Base-by-base conservation (phyloP, 2,329 filamentous ascomycete genomes). In the Aspergillus sp. region DNA sequence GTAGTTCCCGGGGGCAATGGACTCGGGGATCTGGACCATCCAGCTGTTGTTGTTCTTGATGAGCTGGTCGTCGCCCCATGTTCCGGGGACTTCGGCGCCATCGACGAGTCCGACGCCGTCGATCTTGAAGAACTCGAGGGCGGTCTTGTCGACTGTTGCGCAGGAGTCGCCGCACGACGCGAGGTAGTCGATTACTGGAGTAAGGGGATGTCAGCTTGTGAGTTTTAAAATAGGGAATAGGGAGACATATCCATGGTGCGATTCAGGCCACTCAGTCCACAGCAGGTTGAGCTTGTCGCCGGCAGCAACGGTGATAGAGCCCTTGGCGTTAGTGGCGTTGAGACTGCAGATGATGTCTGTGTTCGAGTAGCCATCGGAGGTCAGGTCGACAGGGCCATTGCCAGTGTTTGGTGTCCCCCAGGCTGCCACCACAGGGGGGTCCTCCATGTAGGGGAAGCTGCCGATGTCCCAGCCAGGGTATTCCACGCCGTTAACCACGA, bases 261-360 rank as follows among this genome's bases (percentile, higher is more conserved):
- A 81, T 2, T 82, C 77, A 9, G 86, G 85, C 86, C 86, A 89
- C 14, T 77, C 76, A 56, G 79, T 82, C 86, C 86, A 89, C 63
- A 82, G 78, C 48, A 89, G 70, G 48, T 80, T 75, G 65, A 89
- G 68, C 7, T 75, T 78, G 64, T 77, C 76, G 50, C 87, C 87
- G 6, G 86, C 86, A 3, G 79, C 75, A 19, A 87, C 81, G 12
- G 78, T 74, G n/a, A 80, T 82, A 59, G 78, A 75, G 50, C 76
- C 76, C 14, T 70, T 58, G 15, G 79, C 81, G 23, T 80, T 78
- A 11, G 77, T 78, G 21, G 82, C 84, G 43, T 73, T 73, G 65
- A 77, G 76, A 75, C 88, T 85, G 77, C 84, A 87, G 74, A 84
- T 82, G 60, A 86, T 74, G 35, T 70, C 64, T 0, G 77, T 77